These are phyloP conservation scores for Leccinum subtestaceum DNA, from an alignment of 768 basidiomycete species.

Conservation along the genomic window DNA sequence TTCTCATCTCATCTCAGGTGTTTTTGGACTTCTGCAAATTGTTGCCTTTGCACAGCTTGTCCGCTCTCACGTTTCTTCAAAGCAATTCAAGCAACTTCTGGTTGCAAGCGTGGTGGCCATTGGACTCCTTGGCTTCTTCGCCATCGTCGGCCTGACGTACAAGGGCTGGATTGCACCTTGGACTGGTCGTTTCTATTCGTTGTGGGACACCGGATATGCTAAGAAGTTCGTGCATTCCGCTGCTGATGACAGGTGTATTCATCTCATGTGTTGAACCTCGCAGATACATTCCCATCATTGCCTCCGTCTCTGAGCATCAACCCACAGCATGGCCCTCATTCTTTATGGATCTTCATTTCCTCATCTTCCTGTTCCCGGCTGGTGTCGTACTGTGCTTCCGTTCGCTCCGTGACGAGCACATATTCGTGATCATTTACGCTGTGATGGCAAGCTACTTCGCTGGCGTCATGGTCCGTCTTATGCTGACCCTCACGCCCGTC, in stretches of 20 bases:
- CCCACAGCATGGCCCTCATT: constrained; percentile 99
- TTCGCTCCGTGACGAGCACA: constrained; percentile 90
- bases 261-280: constrained; percentile 1
- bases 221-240: constrained; percentile 65
- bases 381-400: constrained; percentile 94
- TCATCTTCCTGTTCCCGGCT: constrained; percentile 97
- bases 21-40: constrained; percentile 95
- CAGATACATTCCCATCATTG: constrained; percentile 95
- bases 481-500: constrained; percentile 95
- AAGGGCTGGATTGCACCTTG: constrained; percentile 97
- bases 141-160: constrained; percentile 80
- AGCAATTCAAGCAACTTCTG: constrained; percentile 87
- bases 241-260: not conserved
- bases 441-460: constrained; percentile 97
- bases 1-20: constrained; percentile 48
- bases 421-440: constrained; percentile 98
- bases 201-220: constrained; percentile 99
- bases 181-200: constrained; percentile 99
- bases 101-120: constrained; percentile 63
- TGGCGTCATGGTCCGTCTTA: constrained; percentile 98
- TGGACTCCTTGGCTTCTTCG: constrained; percentile 69
- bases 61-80: constrained; percentile 82
- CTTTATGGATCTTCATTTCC: constrained; percentile 98
- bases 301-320: constrained; percentile 98
- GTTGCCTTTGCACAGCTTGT: constrained; percentile 91